Percentiles rank a stretch among this genome's conserved stretches.
Conservation (phyloP, 2,329 filamentous ascomycete genomes). For the Xylariaceae sp. region DNA sequence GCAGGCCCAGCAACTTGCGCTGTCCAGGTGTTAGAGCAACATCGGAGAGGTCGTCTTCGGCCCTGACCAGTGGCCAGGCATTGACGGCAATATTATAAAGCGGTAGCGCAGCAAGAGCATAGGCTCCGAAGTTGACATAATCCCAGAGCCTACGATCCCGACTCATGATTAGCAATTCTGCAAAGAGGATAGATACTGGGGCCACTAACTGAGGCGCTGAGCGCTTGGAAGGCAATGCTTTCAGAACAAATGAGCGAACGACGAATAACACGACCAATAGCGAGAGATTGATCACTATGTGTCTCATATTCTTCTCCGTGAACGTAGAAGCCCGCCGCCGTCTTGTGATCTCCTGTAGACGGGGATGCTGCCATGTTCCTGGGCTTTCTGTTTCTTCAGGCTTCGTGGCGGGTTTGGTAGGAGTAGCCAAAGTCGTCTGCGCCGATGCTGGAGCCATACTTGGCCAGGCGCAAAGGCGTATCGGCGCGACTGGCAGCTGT, state of each 20-base stretch:
- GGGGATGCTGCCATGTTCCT: constrained; percentile 87
- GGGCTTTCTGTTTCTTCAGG: constrained; percentile 46
- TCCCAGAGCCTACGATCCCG: constrained; percentile 23
- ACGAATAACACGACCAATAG: constrained; percentile 29
- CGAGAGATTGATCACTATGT: constrained; percentile 61
- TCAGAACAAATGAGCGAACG: constrained; percentile 15
- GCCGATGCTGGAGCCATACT: constrained; percentile 30
- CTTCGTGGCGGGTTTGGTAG: constrained; percentile 28
- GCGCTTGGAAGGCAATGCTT: constrained; percentile 20
- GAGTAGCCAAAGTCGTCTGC: constrained; percentile 37
- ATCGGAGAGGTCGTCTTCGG: constrained; percentile 73
- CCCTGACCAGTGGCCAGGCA: constrained; percentile 64
- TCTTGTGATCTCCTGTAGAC: constrained; percentile 77
- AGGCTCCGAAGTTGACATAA: constrained; percentile 42
- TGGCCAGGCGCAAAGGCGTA: constrained; percentile 2
- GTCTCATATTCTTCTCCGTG: constrained; percentile 67
- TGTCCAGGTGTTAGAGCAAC: constrained; percentile 89
- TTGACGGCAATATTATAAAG: constrained; percentile 67
- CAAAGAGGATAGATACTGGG: constrained; percentile 1
- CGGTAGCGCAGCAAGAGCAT: constrained; percentile 50
- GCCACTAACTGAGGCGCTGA: constrained; percentile 22
- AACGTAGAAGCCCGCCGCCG: constrained; percentile 76
- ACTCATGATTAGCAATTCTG: constrained; percentile 3
- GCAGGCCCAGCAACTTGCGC: constrained; percentile 75
- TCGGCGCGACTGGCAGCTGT: too few relatives aligned